Base-by-base conservation (phyloP, 1,139 yeast genomes). In the Blastobotrys aristatus region DNA sequence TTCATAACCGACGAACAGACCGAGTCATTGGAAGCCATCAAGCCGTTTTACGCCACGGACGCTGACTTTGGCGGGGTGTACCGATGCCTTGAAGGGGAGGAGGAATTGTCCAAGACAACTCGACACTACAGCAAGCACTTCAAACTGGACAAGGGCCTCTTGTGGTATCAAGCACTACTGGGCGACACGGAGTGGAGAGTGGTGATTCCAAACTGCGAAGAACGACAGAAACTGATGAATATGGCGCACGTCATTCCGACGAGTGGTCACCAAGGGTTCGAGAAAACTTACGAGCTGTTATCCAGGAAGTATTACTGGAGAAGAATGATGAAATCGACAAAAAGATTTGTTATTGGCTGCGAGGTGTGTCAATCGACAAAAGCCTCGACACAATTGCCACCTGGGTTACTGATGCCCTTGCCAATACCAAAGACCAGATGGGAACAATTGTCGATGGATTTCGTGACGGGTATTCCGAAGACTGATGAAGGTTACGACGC, bases 291-390 rank as follows among this genome's bases (percentile, higher is more conserved):
- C n/a, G n/a, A 6, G 27, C 5, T 5, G 27, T 24, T 24, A 24
- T 24, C 27, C 8, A n/a, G n/a, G n/a, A n/a, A n/a, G n/a, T n/a
- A n/a, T n/a, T n/a, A n/a, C n/a, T n/a, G n/a, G n/a, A n/a, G n/a
- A n/a, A n/a, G n/a, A n/a, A n/a, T n/a, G n/a, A n/a, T n/a, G n/a
- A n/a, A n/a, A n/a, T n/a, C n/a, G n/a, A n/a, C n/a, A n/a, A n/a
- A n/a, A n/a, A n/a, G n/a, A n/a, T n/a, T n/a, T n/a, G n/a, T n/a
- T n/a, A n/a, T n/a, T n/a, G n/a, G n/a, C n/a, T n/a, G n/a, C n/a
- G n/a, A n/a, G n/a, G n/a, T n/a, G n/a, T 40, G 43, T 21, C 43
- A 40, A 14, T 14, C 18, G 16, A 14, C 38, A 14, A 41, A 41
- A 17, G 17, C 13, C 6, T 33, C 39, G 16, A 41, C 26, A 4